A percentile compares a stretch with the other conserved stretches of the same genome.
These are phyloP conservation scores for Hypoxylon lenormandii DNA, from an alignment of 495 filamentous ascomycete genomes.

Conservation along the genomic window DNA sequence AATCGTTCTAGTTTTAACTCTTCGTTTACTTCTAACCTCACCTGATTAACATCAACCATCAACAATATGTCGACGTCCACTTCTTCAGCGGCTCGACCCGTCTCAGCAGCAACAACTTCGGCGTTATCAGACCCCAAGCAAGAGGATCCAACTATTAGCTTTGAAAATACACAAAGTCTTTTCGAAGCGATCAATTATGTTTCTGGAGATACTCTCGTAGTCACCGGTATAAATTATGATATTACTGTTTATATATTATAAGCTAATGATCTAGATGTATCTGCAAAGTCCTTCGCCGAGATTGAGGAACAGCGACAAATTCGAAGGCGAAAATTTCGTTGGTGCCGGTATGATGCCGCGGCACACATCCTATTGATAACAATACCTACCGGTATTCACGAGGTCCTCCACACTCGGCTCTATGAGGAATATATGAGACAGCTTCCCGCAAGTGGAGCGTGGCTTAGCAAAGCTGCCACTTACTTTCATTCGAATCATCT, in stretches of 20 bases:
- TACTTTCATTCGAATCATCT: conserved; percentile 34
- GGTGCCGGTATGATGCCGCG: conserved; percentile 38
- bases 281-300: conserved; percentile 10
- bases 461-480: conserved; percentile 1
- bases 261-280: conserved; percentile 13
- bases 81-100: conserved; percentile 2
- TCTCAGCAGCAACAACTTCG: conserved; percentile 2
- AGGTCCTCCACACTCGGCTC: conserved; percentile 34
- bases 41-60: conserved; percentile 4
- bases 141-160: conserved; percentile 7
- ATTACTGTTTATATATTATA: conserved; percentile 7
- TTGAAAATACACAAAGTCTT: conserved; percentile 9
- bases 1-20: too few species aligned
- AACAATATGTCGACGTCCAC: conserved; percentile 7
- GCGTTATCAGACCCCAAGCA: background rate
- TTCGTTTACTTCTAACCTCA: background rate
- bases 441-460: conserved; percentile 22
- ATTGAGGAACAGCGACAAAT: conserved; percentile 34
- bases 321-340: conserved; percentile 37
- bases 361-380: conserved; percentile 32
- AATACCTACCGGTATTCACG: conserved; percentile 36
- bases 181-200: conserved; percentile 10
- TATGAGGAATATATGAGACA: conserved; percentile 11
- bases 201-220: conserved; percentile 6
- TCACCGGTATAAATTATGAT: conserved; percentile 1